These are phyloP conservation scores for Coniochaeta sp. DNA, from an alignment of 2,329 filamentous ascomycete species.

Conservation along the genomic window DNA sequence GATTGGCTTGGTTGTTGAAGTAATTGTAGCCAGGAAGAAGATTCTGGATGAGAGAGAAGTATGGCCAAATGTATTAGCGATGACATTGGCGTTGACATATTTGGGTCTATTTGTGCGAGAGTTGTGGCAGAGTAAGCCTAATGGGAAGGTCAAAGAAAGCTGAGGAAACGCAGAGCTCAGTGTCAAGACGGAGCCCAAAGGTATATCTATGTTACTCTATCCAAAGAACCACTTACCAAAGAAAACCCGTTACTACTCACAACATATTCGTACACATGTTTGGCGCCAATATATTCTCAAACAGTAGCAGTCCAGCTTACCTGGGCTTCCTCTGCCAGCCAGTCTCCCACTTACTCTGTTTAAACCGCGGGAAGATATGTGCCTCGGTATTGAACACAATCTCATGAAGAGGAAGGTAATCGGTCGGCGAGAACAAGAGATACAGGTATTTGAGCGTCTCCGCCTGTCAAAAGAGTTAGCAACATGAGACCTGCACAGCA, in stretches of 20 bases:
- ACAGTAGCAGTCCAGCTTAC: not conserved
- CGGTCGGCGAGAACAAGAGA: conserved; percentile 12
- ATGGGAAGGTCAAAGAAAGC: too few relatives aligned
- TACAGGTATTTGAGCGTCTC: conserved; percentile 17
- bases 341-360: conserved; percentile 8
- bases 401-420: conserved; percentile 12
- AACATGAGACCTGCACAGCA: not conserved
- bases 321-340: conserved; percentile 8
- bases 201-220: too few relatives aligned
- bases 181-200: too few relatives aligned
- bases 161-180: too few relatives aligned
- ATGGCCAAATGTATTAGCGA: too few relatives aligned
- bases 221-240: too few relatives aligned
- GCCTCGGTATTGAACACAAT: conserved; percentile 17
- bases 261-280: not conserved
- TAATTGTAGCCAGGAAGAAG: too few relatives aligned
- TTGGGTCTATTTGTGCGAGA: too few relatives aligned
- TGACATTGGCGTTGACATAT: too few relatives aligned
- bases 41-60: too few relatives aligned
- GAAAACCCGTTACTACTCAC: not conserved
- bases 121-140: too few relatives aligned
- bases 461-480: conserved; percentile 8
- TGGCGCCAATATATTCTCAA: not conserved
- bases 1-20: too few relatives aligned
- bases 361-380: conserved; percentile 11